Conservation (phyloP, 164 flowering plant genomes). For the Stephania yunnanensis region DNA sequence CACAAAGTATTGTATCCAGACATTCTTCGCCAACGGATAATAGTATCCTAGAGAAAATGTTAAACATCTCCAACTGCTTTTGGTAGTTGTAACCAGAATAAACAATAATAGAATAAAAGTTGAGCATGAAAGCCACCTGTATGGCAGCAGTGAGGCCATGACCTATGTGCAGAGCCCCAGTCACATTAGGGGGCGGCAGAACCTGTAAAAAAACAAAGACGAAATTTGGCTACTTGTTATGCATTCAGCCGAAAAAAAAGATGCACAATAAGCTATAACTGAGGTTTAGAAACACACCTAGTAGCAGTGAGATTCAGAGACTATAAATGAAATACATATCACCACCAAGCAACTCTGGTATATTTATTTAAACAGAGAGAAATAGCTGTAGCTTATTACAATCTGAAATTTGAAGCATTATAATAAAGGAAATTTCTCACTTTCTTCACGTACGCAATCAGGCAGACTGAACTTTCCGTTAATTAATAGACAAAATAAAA, state of each 20-base stretch:
- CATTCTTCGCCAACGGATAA: constrained; percentile 93
- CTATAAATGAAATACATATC: background rate
- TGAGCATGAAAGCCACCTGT: constrained; percentile 41
- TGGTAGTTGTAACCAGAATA: background rate
- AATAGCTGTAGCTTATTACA: background rate
- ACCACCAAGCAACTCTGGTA: background rate
- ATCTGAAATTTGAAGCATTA: background rate
- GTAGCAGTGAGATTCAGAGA: background rate
- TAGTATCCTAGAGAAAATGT: constrained; percentile 61
- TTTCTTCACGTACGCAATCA: background rate
- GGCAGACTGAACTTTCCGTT: background rate
- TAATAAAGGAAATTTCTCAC: background rate
- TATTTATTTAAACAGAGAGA: background rate
- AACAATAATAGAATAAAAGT: background rate
- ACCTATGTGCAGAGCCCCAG: constrained; percentile 97
- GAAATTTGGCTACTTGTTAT: background rate
- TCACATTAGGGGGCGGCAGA: constrained; percentile 97
- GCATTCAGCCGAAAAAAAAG: background rate
- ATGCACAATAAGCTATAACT: background rate
- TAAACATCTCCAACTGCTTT: background rate
- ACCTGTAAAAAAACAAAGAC: constrained; percentile 38
- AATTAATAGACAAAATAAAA: background rate
- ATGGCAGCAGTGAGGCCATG: constrained; percentile 94
- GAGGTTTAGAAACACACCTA: background rate
- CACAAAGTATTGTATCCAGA: constrained; percentile 85